Evolutionary conservation across 129 eudicot genomes (phyloP), one percentile per base, ranked within the genome.

Genomic region (Sambucus nigra): DNA sequence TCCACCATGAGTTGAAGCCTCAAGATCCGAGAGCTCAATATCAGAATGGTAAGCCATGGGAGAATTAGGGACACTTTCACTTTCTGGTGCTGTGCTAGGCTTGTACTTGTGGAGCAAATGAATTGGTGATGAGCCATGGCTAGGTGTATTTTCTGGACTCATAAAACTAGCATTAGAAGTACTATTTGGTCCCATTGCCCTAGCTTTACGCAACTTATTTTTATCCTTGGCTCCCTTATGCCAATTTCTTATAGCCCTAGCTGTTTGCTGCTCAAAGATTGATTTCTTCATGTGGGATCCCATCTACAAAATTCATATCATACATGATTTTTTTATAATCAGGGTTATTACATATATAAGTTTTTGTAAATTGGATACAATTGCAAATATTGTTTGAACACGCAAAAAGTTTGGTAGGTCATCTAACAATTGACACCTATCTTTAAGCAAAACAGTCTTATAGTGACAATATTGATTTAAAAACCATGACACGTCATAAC

Each of bases 201-300:
- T 64, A 1, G 46, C 63, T 74, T 76, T 74, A 27, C 75, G 70
- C 47, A 45, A 11, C 53, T 64, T 85, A 65, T 70, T 85, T 63
- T 20, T 80, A 11, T 71, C 69, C 57, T 68, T 80, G 0, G 86
- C 95, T 3, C 83, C 69, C 45, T 74, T 61, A n/a, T 69, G 89
- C 95, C 95, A 85, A 56, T 85, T 85, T 73, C 66, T 85, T 9
- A 85, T 59, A 10, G 95, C 95, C 53, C 74, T 85, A 22, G 95
- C 33, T 0, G 91, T 85, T 67, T 85, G 95, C 27, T 80, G 86
- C 68, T 85, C 89, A 18, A 85, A 85, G 12, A 85, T 85, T 7
- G 95, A 52, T 67, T 21, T 69, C 73, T 85, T 80, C 91, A 80
- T 80, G 61, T 80, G 80, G 17, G 95, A 74, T 69, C 95, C 95